Conservation (phyloP, 2,329 filamentous ascomycete genomes). For the Westerdykella sp. region DNA sequence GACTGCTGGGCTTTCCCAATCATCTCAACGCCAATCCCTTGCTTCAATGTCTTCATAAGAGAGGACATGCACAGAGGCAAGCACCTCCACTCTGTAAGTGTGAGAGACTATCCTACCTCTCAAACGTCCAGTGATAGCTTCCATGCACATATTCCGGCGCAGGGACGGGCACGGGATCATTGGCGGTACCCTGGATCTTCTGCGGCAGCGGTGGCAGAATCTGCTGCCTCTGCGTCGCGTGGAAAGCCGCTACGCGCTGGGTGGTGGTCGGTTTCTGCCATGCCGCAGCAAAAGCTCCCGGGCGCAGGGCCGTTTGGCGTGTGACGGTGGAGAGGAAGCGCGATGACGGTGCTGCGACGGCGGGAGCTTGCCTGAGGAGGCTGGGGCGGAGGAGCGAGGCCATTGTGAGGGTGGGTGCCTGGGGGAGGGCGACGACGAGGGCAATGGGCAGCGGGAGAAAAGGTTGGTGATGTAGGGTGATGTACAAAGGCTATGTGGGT, state of each 20-base stretch:
- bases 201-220: constrained; percentile 81
- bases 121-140: constrained; percentile 98
- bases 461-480: neutral
- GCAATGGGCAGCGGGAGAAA: neutral
- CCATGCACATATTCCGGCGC: constrained; percentile 70
- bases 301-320: constrained; percentile 29
- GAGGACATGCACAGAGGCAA: neutral
- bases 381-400: constrained; percentile 48
- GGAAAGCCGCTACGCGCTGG: constrained; percentile 68
- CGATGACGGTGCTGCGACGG: constrained; percentile 36
- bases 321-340: constrained; percentile 41
- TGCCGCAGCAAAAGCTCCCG: constrained; percentile 29
- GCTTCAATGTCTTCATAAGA: too few relatives aligned
- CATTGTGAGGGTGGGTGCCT: constrained; percentile 36
- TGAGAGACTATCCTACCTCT: constrained; percentile 50
- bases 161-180: constrained; percentile 76
- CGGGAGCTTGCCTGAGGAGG: constrained; percentile 43
- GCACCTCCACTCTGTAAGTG: constrained; percentile 1
- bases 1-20: neutral
- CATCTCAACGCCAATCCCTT: neutral
- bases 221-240: constrained; percentile 68
- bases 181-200: constrained; percentile 75
- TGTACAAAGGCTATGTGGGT: too few relatives aligned
- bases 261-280: constrained; percentile 31
- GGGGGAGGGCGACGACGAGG: neutral